A percentile compares a stretch with the other conserved stretches of the same genome.
phyloP scores from a whole-genome alignment of 73 alveolate genomes.

The Symbiodinium pilosum region DNA sequence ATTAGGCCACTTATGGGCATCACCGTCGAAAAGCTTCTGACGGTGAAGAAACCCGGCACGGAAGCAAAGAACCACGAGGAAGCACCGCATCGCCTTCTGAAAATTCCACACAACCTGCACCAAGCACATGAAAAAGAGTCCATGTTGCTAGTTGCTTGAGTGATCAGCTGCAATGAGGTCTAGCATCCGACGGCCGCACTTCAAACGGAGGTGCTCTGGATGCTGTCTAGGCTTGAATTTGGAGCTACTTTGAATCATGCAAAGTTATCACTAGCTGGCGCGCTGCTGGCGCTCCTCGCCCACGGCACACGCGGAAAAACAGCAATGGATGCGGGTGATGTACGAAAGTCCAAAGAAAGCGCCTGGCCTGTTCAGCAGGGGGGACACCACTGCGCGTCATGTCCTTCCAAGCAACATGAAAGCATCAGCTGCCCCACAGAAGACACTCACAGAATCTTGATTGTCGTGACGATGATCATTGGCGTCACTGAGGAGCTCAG shows the following conservation, averaged over 20 bases:
- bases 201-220: too few species aligned
- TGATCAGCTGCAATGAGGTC: too few species aligned
- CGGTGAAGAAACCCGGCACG: conserved; percentile 10
- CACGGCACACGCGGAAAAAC: too few species aligned
- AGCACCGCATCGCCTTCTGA: conserved; percentile 42
- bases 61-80: conserved; percentile 71
- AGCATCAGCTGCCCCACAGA: too few species aligned
- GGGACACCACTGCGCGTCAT: conserved; percentile 20
- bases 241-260: not conserved
- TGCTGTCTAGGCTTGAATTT: not conserved
- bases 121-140: too few species aligned
- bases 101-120: conserved; percentile 65
- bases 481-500: too few species aligned
- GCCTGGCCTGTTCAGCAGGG: conserved; percentile 50
- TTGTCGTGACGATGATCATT: too few species aligned
- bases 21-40: conserved; percentile 42
- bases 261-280: too few species aligned
- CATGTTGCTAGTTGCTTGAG: too few species aligned
- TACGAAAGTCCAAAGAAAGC: not conserved
- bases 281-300: too few species aligned
- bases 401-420: not conserved
- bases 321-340: too few species aligned
- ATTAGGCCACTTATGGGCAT: conserved; percentile 35
- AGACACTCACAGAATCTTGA: too few species aligned
- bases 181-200: not conserved